phyloP scores from a whole-genome alignment of 306 rosid species.

The Hylodesmum podocarpum region DNA sequence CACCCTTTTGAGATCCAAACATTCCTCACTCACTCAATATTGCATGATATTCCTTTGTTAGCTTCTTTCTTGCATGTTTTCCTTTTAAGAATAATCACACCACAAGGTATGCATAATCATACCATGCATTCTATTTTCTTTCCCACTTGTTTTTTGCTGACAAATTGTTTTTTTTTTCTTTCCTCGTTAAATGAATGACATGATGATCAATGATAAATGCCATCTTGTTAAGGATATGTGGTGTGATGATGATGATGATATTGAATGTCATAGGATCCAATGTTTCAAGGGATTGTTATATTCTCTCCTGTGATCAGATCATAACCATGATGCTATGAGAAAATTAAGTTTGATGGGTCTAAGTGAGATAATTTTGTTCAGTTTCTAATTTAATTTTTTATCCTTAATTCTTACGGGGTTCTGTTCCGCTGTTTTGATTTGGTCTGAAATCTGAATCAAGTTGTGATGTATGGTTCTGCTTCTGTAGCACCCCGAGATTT shows the following conservation, averaged over 20 bases:
- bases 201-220: not conserved
- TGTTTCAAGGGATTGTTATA: not conserved
- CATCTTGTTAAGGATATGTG: not conserved
- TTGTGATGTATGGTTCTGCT: slow-evolving; percentile 2
- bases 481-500: not conserved
- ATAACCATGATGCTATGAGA: not conserved
- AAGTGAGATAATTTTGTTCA: not conserved
- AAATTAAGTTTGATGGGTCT: not conserved
- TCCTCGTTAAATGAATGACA: not conserved
- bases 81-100: not conserved
- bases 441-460: slow-evolving; percentile 15
- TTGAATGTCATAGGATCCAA: not conserved
- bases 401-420: not conserved
- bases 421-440: not conserved
- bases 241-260: not conserved
- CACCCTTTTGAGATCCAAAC: slow-evolving; percentile 24
- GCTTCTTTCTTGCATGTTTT: slow-evolving; percentile 6
- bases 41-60: not conserved
- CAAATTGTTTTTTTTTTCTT: not conserved
- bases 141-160: not conserved
- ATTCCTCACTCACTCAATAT: not conserved
- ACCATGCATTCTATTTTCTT: not conserved
- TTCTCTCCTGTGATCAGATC: slow-evolving; percentile 14
- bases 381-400: not conserved
- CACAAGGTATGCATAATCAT: slow-evolving; percentile 40